Base-by-base conservation (phyloP, 441 rosid genomes). In the Capsella rubella region DNA sequence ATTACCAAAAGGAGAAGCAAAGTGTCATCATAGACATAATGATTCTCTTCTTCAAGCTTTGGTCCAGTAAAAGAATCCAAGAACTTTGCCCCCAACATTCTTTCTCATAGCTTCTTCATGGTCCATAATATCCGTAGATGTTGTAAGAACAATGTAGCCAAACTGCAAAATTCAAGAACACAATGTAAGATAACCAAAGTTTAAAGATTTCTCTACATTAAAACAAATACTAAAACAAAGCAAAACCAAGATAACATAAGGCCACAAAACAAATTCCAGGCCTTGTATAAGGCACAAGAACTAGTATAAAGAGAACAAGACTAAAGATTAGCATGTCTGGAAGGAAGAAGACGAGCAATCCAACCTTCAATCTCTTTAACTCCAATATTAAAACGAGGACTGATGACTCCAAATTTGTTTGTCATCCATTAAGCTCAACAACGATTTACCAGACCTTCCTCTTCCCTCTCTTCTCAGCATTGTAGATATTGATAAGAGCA, bases 61-160 rank as follows among this genome's bases (percentile, higher is more conserved):
- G 40, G 0, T 67, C 77, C 82, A 90, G 80, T 83, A 84, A 64
- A 85, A 79, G 85, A 87, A 87, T 7, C 91, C 91, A 61, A 87
- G 87, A 28, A 87, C 88, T 79, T 87, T 87, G 21, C 92, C 92
- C 46, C 90, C 92, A 52, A 86, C 92, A 67, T 88, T 88, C 90
- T 87, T 87, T 64, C 92, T 86, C 72, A 90, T 88, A 0, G 92
- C 92, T 73, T 88, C 90, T 78, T 88, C 92, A 7, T 88, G 92
- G 77, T 88, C 92, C 92, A 88, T 88, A 75, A 88, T 86, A 32
- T 90, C 92, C 0, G 92, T 90, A 0, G 92, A 88, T 39, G 92
- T 88, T 4, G 92, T 88, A 64, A 88, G 82, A 76, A 88, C 92
- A 34, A 88, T 88, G 47, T 84, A 88, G 0, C 92, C 92, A 63